These are phyloP conservation scores for Anthoceros angustus DNA, from an alignment of 225 moss, liverwort and hornwort species.

Conservation along the genomic window DNA sequence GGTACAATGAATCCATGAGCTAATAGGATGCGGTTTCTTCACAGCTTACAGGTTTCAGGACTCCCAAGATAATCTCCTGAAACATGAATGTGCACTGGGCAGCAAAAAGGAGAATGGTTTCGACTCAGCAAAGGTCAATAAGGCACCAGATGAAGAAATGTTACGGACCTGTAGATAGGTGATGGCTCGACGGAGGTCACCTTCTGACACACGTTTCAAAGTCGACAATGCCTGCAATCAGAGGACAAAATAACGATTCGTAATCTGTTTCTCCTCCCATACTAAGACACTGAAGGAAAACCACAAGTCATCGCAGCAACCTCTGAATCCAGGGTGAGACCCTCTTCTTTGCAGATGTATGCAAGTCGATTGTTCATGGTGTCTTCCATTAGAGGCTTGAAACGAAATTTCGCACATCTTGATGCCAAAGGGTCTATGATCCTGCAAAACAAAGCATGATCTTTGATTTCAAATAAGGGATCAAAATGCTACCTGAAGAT, in stretches of 20 bases:
- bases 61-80: not conserved
- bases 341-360: conserved; percentile 77
- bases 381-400: conserved; percentile 76
- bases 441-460: conserved; percentile 18
- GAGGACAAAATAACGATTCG: not conserved
- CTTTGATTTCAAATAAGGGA: not conserved
- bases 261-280: not conserved
- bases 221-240: conserved; percentile 44
- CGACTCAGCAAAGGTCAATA: no score
- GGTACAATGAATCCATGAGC: no score
- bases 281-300: not conserved
- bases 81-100: no score
- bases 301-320: conserved; percentile 8
- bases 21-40: no score
- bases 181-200: conserved; percentile 88
- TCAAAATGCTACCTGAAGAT: not conserved
- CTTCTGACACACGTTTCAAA: conserved; percentile 72
- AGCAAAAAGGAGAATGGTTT: no score
- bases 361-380: conserved; percentile 73
- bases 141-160: not conserved
- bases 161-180: conserved; percentile 47
- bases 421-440: conserved; percentile 99
- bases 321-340: conserved; percentile 52
- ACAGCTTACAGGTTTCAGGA: not conserved
- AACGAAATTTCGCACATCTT: conserved; percentile 93